Evolutionary conservation across 2,329 filamentous ascomycete genomes (phyloP).

Genomic region (Colletotrichum neosansevieriae): DNA sequence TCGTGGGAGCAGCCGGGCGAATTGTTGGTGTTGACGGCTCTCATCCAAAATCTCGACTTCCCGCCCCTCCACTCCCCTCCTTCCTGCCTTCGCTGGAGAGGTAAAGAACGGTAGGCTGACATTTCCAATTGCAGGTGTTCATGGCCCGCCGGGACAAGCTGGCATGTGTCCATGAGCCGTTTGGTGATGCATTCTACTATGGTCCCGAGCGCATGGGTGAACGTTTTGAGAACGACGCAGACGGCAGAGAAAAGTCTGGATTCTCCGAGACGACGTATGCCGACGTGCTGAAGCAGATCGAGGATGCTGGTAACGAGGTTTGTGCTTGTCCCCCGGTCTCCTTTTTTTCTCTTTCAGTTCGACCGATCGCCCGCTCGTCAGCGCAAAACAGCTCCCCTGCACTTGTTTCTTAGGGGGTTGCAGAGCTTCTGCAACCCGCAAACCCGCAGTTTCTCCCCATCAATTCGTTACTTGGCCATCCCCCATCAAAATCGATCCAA

Average conservation of each 20-base stretch:
- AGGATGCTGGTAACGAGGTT: constrained; percentile 80
- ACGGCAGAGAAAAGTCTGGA: constrained; percentile 69
- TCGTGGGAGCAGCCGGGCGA: constrained; percentile 22
- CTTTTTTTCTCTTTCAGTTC: constrained; percentile 41
- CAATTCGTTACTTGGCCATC: constrained; percentile 24
- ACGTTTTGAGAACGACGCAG: constrained; percentile 79
- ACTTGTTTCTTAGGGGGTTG: constrained; percentile 22
- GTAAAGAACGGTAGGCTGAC: constrained; percentile 19
- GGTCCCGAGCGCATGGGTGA: constrained; percentile 88
- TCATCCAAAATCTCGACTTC: constrained; percentile 8
- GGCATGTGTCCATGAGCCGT: constrained; percentile 91
- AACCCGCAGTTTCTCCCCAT: constrained; percentile 20
- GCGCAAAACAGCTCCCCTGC: neutral
- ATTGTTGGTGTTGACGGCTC: constrained; percentile 15
- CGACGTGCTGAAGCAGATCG: constrained; percentile 82
- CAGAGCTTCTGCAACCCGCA: constrained; percentile 30
- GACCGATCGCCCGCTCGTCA: constrained; percentile 3
- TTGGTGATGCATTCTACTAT: constrained; percentile 96
- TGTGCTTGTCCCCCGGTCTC: constrained; percentile 47
- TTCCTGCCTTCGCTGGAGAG: neutral
- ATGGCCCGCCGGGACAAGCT: constrained; percentile 91
- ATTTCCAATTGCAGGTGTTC: constrained; percentile 76
- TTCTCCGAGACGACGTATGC: constrained; percentile 78
- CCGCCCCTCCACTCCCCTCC: neutral
- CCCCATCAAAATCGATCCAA: constrained; percentile 22